Base-by-base conservation (phyloP, 208 protist species). In the Crithidia thermophila region DNA sequence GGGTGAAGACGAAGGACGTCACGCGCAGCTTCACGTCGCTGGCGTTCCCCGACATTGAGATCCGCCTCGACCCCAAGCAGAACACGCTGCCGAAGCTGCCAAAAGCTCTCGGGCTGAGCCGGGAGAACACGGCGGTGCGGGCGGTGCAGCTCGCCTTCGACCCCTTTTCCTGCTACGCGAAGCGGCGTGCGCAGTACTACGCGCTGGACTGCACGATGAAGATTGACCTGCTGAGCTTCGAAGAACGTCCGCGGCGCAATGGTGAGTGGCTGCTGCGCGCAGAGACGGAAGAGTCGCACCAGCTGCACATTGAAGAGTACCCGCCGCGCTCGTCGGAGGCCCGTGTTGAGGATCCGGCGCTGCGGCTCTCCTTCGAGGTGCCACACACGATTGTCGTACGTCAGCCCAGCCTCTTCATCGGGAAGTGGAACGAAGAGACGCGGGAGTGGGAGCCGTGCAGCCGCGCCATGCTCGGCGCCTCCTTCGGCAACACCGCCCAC, bases 131-230 rank as follows among this genome's bases (percentile, higher is more conserved):
- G 23, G 89, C 88, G 0, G 62, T 97, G 34, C 90, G 93, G 13
- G 88, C 90, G 40, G 72, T 96, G 65, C 93, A 97, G 71, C 62
- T 96, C 3, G 59, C 85, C 14, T 97, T 95, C 67, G 80, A 97
- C 69, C 90, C 93, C 2, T 90, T 85, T 45, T 75, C 64, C 16
- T 78, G 84, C 64, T 82, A 87, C 64, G 51, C 57, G 7, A 77
- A 63, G 25, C 50, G 51, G 4, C 52, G 45, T 2, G 68, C 75
- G 27, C 79, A 96, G 65, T 96, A 85, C 71, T 95, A 96, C 72
- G 88, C 91, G 4, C 80, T 97, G 21, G 76, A 84, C 58, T 96
- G 93, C 79, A 84, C 87, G 4, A 72, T 97, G 8, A 91, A 93
- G 75, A 70, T 93, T n/a, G 90, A 95, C 65, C 72, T 94, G 36